Evolutionary conservation across 768 basidiomycete genomes (phyloP).

Genomic region (Grammothele lineata): DNA sequence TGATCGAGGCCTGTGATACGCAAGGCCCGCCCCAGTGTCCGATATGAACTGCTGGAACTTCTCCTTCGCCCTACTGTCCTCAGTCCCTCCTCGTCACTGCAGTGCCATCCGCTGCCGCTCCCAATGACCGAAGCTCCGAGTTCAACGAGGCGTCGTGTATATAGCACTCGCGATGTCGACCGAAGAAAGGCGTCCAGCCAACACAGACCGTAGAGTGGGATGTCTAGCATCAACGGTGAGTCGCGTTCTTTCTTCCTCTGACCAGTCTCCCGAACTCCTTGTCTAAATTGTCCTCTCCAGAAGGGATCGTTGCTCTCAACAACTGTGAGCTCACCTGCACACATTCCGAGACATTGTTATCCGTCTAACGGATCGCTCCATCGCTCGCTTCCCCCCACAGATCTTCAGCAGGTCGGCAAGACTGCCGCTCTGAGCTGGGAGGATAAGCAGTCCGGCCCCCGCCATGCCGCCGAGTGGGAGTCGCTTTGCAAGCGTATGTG

Average conservation of each 20-base stretch:
- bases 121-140: too few species aligned
- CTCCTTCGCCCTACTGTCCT: too few species aligned
- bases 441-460: slow-evolving; percentile 41
- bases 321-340: slow-evolving; percentile 31
- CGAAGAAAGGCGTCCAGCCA: too few species aligned
- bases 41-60: slow-evolving; percentile 10
- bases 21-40: slow-evolving; percentile 10
- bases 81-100: slow-evolving; percentile 7
- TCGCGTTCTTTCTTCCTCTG: too few species aligned
- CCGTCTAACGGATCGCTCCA: background rate
- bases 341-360: background rate
- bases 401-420: slow-evolving; percentile 46
- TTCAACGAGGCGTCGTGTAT: too few species aligned
- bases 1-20: slow-evolving; percentile 17
- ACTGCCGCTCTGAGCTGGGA: slow-evolving; percentile 50
- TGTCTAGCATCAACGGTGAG: too few species aligned
- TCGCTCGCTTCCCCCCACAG: slow-evolving; percentile 29
- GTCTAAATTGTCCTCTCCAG: background rate
- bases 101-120: background rate
- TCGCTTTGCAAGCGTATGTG: slow-evolving; percentile 53
- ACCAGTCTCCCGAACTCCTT: too few species aligned
- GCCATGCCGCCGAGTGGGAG: slow-evolving; percentile 49
- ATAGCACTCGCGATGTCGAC: too few species aligned
- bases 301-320: slow-evolving; percentile 29
- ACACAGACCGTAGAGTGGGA: too few species aligned